These are phyloP conservation scores for Xylaria scruposa DNA, from an alignment of 495 filamentous ascomycete genomes.

Conservation along the genomic window DNA sequence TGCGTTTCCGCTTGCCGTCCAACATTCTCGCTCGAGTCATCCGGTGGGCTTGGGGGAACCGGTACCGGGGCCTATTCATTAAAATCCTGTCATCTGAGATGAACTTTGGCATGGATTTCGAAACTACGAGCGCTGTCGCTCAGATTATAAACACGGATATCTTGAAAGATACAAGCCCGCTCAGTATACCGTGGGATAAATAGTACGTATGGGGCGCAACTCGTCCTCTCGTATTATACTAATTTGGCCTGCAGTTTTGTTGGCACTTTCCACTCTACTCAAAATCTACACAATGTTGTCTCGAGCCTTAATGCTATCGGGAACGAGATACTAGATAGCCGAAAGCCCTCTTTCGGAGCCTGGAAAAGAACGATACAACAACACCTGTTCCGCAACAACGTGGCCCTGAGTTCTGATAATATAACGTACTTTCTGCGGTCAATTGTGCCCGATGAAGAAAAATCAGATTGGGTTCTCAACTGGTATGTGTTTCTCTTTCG, in stretches of 20 bases:
- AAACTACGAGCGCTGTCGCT: neutral
- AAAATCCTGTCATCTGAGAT: neutral
- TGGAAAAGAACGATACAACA: neutral
- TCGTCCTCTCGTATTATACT: neutral
- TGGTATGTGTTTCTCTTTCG: neutral
- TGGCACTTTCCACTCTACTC: neutral
- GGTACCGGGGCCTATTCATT: neutral
- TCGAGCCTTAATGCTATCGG: neutral
- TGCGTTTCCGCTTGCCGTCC: neutral
- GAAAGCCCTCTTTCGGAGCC: neutral
- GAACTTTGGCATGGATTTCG: rapidly evolving
- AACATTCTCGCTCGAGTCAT: neutral
- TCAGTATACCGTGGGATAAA: neutral
- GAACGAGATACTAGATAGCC: neutral
- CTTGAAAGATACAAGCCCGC: neutral
- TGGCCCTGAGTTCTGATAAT: neutral
- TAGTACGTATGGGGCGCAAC: neutral
- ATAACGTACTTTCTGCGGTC: neutral
- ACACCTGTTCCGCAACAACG: neutral
- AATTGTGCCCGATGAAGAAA: neutral
- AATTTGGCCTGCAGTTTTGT: neutral
- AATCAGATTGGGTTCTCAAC: neutral
- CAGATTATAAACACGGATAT: constrained; percentile 2
- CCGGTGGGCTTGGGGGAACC: neutral
- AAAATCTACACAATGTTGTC: neutral